Evolutionary conservation across 148 eudicot species (phyloP), one percentile per base, ranked within the genome.

Genomic region (Fagopyrum esculentum): DNA sequence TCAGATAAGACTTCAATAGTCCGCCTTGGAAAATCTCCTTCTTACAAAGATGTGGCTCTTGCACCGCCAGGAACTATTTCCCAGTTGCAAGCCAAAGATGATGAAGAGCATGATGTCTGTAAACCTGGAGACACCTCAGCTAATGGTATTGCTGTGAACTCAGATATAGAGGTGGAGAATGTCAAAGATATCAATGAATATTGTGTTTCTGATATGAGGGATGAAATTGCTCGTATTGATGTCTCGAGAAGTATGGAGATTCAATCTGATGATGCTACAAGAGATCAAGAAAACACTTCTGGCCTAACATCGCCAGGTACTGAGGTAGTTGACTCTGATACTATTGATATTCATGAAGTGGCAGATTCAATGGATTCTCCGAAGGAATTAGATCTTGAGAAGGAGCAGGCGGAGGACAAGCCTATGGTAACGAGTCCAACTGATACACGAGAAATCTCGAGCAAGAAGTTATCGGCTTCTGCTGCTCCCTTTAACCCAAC

Each of bases 21-120:
- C 77, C 87, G 90, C 80, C 83, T 96, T 52, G 98, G 97, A 13
- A 92, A 89, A 79, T 96, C 99, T 75, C 99, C 98, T 81, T 96
- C 99, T 6, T 96, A 96, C 75, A 96, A 92, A 85, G 99, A 96
- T 83, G 99, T 96, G 35, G 99, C 99, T 47, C 78, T 96, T 81
- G 98, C 99, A 51, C 99, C 97, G 6, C 99, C 99, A 50, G 99
- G 99, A 72, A 87, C 88, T 71, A 88, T 96, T 55, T 73, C 98
- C 47, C 84, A 86, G 85, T 73, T 90, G 76, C 97, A 90, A 76
- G 85, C 78, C 73, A 81, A 77, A 77, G 78, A 77, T 59, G 79
- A 57, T 35, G 44, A 81, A 52, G 89, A 83, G 75, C 68, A 49
- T 52, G 52, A 19, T 70, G 78, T 55, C 29, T 82, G 74, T 61